Percentiles rank a stretch among this genome's conserved stretches.
Conservation (phyloP, 176 grass and related monocot genomes). For the Oryza meridionalis region DNA sequence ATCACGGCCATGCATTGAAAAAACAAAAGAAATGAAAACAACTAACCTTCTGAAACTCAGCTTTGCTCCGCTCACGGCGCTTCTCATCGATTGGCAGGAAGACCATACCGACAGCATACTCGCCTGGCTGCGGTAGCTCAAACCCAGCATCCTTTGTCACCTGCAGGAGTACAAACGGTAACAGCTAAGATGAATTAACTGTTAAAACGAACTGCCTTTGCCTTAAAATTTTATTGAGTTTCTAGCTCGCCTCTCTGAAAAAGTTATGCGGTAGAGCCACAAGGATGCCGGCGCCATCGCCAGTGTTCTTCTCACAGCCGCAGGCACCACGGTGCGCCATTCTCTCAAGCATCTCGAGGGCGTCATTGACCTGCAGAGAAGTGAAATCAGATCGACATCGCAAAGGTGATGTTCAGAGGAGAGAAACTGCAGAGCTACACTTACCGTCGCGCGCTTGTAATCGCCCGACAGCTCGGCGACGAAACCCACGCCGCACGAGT, state of each 20-base stretch:
- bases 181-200: slow-evolving; percentile 32
- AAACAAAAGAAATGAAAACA: neutral
- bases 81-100: slow-evolving; percentile 83
- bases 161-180: slow-evolving; percentile 47
- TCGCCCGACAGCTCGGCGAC: slow-evolving; percentile 86
- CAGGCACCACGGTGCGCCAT: slow-evolving; percentile 97
- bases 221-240: neutral
- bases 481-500: slow-evolving; percentile 94
- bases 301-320: slow-evolving; percentile 93
- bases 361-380: slow-evolving; percentile 72
- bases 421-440: neutral
- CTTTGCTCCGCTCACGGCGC: slow-evolving; percentile 69
- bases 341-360: slow-evolving; percentile 88
- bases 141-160: slow-evolving; percentile 79
- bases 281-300: slow-evolving; percentile 92
- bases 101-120: slow-evolving; percentile 92
- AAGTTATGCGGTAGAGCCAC: slow-evolving; percentile 89
- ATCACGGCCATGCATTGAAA: neutral
- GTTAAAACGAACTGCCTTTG: neutral
- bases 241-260: slow-evolving; percentile 60
- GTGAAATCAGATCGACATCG: neutral
- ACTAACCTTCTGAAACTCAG: slow-evolving; percentile 83
- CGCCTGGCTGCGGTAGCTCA: slow-evolving; percentile 66
- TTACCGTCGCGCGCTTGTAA: slow-evolving; percentile 72
- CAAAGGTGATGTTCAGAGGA: neutral